Conservation (phyloP, 257 asterid species). For the Paraleonurus japonicus region DNA sequence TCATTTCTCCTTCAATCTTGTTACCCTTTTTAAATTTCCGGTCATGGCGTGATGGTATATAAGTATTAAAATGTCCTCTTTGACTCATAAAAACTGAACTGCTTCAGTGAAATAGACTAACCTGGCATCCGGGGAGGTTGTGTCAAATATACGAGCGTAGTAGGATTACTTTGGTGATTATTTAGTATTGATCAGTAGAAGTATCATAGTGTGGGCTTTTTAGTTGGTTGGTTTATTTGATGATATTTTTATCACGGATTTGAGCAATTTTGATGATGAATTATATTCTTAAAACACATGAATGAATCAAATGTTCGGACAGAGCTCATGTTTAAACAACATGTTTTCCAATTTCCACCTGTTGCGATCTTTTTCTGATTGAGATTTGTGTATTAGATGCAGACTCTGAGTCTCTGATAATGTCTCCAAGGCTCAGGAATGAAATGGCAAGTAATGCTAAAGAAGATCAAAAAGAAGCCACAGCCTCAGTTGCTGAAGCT, state of each 20-base stretch:
- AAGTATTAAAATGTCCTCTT: no score
- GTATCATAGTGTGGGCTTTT: background rate
- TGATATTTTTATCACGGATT: background rate
- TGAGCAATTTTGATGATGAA: conserved; percentile 4
- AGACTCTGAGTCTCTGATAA: background rate
- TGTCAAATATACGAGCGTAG: background rate
- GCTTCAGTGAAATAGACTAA: no score
- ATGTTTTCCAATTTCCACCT: no score
- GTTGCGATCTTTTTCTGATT: background rate
- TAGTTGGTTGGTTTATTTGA: background rate
- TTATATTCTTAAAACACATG: background rate
- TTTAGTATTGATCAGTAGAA: conserved; percentile 12
- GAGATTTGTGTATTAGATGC: background rate
- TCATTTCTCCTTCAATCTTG: no score
- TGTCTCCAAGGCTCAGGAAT: conserved; percentile 25
- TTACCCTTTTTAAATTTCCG: no score
- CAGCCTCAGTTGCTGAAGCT: conserved; percentile 55
- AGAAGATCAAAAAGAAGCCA: conserved; percentile 42
- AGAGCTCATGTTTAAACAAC: background rate
- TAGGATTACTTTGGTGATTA: background rate
- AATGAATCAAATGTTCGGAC: background rate
- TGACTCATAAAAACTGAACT: no score
- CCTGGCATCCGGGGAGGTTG: background rate
- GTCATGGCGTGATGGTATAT: no score
- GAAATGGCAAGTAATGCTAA: conserved; percentile 29